Evolutionary conservation across 2,329 filamentous ascomycete species (phyloP).

Genomic region (Akanthomyces lecanii): DNA sequence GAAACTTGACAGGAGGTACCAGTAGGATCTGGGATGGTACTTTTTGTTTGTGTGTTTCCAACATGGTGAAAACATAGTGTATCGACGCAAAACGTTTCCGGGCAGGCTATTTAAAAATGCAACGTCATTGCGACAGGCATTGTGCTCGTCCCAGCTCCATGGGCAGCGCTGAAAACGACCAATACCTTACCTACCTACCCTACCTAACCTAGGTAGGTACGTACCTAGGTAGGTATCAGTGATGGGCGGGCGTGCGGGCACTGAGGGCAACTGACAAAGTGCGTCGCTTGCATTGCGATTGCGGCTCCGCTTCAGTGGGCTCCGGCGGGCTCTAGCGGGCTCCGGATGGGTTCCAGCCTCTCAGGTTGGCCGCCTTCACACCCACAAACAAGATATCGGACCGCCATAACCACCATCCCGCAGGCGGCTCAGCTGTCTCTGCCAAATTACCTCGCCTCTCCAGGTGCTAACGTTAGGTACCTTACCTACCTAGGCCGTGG

Average conservation of each 20-base stretch:
- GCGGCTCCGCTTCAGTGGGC: conserved; percentile 13
- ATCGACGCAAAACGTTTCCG: conserved; percentile 5
- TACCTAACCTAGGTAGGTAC: too few species aligned
- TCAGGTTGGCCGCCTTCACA: neutral
- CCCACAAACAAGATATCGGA: neutral
- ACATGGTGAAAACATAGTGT: neutral
- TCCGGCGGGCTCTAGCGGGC: neutral
- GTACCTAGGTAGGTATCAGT: too few species aligned
- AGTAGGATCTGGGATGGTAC: neutral
- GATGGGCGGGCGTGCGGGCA: neutral
- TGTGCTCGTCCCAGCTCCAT: neutral
- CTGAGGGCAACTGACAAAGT: neutral
- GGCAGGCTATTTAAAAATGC: neutral
- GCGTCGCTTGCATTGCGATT: conserved; percentile 6
- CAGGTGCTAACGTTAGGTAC: too few species aligned
- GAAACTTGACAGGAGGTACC: neutral
- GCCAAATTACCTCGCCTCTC: too few species aligned
- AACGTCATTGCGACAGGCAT: conserved; percentile 8
- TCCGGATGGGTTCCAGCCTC: neutral
- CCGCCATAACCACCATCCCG: neutral
- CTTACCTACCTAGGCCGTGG: too few species aligned
- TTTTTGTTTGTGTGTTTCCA: too few species aligned
- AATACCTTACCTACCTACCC: too few species aligned
- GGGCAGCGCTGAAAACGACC: too few species aligned
- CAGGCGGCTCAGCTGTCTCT: too few species aligned